These are phyloP conservation scores for Exophiala viscosa DNA, from an alignment of 2,329 filamentous ascomycete genomes.

Conservation along the genomic window DNA sequence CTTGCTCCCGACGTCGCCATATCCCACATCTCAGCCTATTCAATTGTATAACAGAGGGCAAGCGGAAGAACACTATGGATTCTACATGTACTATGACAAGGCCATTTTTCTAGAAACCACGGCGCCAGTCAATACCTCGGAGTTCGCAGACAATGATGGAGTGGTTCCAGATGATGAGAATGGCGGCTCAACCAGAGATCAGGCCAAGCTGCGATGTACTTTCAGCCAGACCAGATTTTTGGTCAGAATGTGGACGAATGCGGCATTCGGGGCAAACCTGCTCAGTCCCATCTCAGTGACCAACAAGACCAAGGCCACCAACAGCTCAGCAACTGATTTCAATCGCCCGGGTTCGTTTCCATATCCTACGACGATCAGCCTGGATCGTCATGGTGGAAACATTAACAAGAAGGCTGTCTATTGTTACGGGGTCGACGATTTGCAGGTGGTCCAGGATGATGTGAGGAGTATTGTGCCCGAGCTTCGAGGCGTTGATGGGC, in stretches of 20 bases:
- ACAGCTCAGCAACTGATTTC: constrained; percentile 44
- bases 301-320: constrained; percentile 21
- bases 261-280: constrained; percentile 33
- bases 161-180: constrained; percentile 42
- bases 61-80: constrained; percentile 81
- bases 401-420: constrained; percentile 55
- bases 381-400: constrained; percentile 59
- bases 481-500: constrained; percentile 49
- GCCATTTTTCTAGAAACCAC: constrained; percentile 66
- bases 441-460: constrained; percentile 44
- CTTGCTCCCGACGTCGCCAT: constrained; percentile 59
- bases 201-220: constrained; percentile 52
- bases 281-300: constrained; percentile 22
- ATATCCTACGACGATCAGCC: constrained; percentile 57
- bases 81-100: constrained; percentile 88
- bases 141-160: constrained; percentile 26
- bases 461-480: constrained; percentile 50
- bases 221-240: constrained; percentile 60
- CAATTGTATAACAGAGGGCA: constrained; percentile 80
- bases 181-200: constrained; percentile 47
- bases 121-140: constrained; percentile 15
- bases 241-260: constrained; percentile 61
- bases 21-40: constrained; percentile 66
- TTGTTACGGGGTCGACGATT: constrained; percentile 55
- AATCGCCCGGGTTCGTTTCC: constrained; percentile 56